Evolutionary conservation across 345 rosid genomes (phyloP), one percentile per base, ranked within the genome.

Genomic region (Corchorus capsularis): DNA sequence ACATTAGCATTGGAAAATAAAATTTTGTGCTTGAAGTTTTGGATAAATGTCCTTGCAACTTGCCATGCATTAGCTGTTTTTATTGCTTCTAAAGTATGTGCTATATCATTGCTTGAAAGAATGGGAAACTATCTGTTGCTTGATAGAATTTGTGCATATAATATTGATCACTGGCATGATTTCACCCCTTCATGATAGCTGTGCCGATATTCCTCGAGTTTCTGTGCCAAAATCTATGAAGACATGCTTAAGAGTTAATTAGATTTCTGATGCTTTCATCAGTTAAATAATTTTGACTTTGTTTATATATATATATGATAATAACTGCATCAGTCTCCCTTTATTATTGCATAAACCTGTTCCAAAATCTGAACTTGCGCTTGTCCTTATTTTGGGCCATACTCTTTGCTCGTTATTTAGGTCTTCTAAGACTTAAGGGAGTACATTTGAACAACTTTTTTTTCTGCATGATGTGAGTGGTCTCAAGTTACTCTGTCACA

Each of bases 371-470:
- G 37, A 14, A 32, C 54, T 60, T 62, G 60, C 53, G 60, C n/a
- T 59, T 60, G 67, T 77, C 70, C 52, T 67, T 61, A 7, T 37
- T 63, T 20, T 37, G 15, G 62, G 70, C 77, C 32, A 55, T 54
- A 50, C 64, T 45, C 50, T 72, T 63, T 47, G 60, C 13, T 49
- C 4, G 37, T 63, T 37, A 37, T 63, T 37, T 63, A 17, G 47
- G 53, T 27, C 34, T 63, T 63, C 68, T 27, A 20, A 16, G 22
- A 16, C 47, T 16, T 19, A 49, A 27, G 13, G 63, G 41, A 20
- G 0, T 73, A 61, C 47, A 27, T 75, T 50, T 56, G 46, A 34
- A 50, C 27, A 5, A 39, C 0, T 39, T 57, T 77, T 47, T 22
- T 50, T 27, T 27, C 7, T 63, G 55, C 39, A 78, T 82, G 71